Evolutionary conservation across 208 protist genomes (phyloP).

Genomic region (Entamoeba moshkovskii): DNA sequence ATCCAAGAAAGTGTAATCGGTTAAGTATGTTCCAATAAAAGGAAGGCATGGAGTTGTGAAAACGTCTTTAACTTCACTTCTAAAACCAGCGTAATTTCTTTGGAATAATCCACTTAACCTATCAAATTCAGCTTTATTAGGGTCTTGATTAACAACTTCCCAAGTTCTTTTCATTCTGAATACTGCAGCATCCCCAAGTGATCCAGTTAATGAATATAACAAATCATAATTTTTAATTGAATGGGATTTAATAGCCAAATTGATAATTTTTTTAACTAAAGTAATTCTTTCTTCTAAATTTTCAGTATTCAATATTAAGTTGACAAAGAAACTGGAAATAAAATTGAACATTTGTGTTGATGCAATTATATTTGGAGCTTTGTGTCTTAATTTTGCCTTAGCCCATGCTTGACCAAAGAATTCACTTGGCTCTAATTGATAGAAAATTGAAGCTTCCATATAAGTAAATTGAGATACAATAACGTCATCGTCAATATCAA

Average conservation of each 20-base stretch:
- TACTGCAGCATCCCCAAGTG: background rate
- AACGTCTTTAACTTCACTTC: background rate
- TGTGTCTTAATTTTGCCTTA: background rate
- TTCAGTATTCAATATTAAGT: background rate
- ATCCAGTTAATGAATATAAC: background rate
- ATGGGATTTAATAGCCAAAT: background rate
- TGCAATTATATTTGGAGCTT: background rate
- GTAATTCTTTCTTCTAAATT: background rate
- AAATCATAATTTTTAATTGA: background rate
- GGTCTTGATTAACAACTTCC: background rate
- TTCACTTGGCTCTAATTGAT: background rate
- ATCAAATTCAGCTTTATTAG: background rate
- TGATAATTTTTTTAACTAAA: background rate
- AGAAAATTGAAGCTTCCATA: background rate
- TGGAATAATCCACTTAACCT: background rate
- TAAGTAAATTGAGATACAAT: background rate
- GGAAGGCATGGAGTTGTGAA: constrained; percentile 3
- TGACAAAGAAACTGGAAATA: background rate
- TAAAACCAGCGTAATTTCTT: background rate
- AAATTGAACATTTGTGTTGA: constrained; percentile 1
- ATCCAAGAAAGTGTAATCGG: constrained; percentile 33
- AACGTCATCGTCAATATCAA: background rate
- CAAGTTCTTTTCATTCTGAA: background rate
- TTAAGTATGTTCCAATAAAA: constrained; percentile 33
- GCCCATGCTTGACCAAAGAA: background rate